These are phyloP conservation scores for Talaromyces islandicus DNA, from an alignment of 2,329 filamentous ascomycete species.

Conservation along the genomic window DNA sequence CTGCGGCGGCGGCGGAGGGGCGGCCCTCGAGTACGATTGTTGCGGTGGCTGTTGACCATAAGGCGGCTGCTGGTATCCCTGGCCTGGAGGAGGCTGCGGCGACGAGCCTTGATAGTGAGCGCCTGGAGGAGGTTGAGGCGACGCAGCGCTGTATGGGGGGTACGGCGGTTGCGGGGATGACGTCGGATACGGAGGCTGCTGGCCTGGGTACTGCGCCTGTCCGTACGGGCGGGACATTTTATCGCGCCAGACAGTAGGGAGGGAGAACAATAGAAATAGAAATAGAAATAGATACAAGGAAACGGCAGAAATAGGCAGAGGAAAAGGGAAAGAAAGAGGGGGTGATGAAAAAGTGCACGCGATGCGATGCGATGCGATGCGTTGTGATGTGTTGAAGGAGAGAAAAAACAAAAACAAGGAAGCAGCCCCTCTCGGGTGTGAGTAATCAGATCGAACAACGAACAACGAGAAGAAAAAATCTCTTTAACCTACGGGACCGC, in stretches of 20 bases:
- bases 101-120: constrained; percentile 22
- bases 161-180: constrained; percentile 21
- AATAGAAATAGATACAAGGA: background rate
- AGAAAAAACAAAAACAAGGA: background rate
- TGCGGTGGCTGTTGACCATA: constrained; percentile 15
- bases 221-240: constrained; percentile 34
- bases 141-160: constrained; percentile 23
- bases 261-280: constrained; percentile 5
- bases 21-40: constrained; percentile 37
- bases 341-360: constrained; percentile 10
- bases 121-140: constrained; percentile 15
- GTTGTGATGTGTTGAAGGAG: background rate
- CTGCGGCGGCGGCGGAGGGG: constrained; percentile 36
- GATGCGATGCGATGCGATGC: background rate
- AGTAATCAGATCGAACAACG: background rate
- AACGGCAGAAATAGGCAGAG: background rate
- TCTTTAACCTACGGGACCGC: constrained; percentile 29
- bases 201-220: constrained; percentile 30
- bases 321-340: constrained; percentile 11
- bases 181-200: constrained; percentile 33
- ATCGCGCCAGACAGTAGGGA: constrained; percentile 7
- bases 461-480: constrained; percentile 10
- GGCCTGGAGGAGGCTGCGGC: constrained; percentile 20
- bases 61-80: constrained; percentile 25
- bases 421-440: background rate